Base-by-base conservation (phyloP, 495 filamentous ascomycete genomes). In the Astrothelium macrocarpum region DNA sequence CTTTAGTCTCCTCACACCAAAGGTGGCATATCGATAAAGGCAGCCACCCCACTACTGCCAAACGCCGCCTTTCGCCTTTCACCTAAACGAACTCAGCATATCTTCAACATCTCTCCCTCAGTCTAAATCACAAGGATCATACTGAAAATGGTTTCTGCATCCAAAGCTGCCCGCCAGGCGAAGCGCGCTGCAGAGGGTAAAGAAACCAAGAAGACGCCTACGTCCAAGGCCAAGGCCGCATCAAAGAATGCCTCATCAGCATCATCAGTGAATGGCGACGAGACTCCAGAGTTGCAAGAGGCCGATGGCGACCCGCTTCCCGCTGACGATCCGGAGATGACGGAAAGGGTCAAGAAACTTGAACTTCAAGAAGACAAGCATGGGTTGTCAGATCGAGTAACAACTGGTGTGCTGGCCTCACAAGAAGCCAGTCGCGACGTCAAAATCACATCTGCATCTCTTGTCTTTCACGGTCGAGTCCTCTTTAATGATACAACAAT, bases 391-490 rank as follows among this genome's bases (percentile, higher is more conserved):
- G 94, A 99, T 76, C 89, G 94, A 74, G 95, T 99, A 73, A 97
- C 95, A 64, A 99, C 94, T 62, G 94, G 94, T 83, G 95, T 99
- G 29, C 82, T 99, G 32, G 82, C 93, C 23, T 97, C 95, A 31
- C 80, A 94, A 53, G 75, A 82, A 60, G 78, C 88, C 46, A 92
- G 87, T 78, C 86, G 90, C 71, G 94, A 99, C 75, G 90, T 94
- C 73, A 99, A 99, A 83, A 89, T 99, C 73, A 94, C 89, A 60
- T 96, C 93, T 43, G 85, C 85, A 69, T 95, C 88, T 36, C 80
- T 99, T 61, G 91, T 95, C 64, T 99, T 99, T 84, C 94, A 99
- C 79, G 94, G 94, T 66, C 92, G 87, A 68, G 95, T 99, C 67
- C 85, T 99, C 61, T 87, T 99, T 75, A 90, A 84, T 69, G 94